Evolutionary conservation across 2,329 filamentous ascomycete species (phyloP), one percentile per base, ranked within the genome.

Genomic region (Parastagonospora avenae): DNA sequence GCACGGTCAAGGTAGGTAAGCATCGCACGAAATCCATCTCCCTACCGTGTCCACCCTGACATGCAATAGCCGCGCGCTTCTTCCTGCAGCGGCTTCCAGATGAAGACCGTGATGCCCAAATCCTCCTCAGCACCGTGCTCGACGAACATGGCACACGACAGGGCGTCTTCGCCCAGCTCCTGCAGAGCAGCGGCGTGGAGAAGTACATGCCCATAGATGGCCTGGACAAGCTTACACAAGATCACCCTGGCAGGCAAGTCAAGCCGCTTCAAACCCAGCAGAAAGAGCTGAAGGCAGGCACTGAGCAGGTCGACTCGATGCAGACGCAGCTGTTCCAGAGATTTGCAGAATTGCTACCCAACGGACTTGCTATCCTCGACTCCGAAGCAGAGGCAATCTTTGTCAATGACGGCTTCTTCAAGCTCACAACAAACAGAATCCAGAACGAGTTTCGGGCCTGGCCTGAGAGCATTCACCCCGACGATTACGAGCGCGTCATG

Each of bases 341-440:
- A 9, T 79, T 79, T 37, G 76, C 77, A 4, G 76, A 79, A 45
- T 68, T 79, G 55, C 58, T 79, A 1, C 77, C 77, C 3, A 76
- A 74, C 16, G 77, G 77, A 1, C 63, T 79, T 9, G 77, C 77
- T 2, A 78, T 79, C 30, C 65, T 79, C 5, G 74, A 79, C 51
- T 72, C 72, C 40, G 68, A 75, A 14, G 76, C 76, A 1, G 74
- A 77, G 32, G 74, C 76, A 8, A 63, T 79, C 8, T 79, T 78
- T 43, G 77, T 79, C 10, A 79, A 79, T 43, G 73, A 77, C 44
- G 70, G 72, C 41, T 79, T 79, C 55, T 78, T 76, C 57, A 66
- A 72, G 16, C 64, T 79, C n/a, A 79, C 77, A 0, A 78, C 75
- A 0, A 75, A 76, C 48, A 68, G 68, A 31, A 64, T 68, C 15